Evolutionary conservation across 176 grass and related monocot species (phyloP).

Genomic region (Phoenix roebelenii): DNA sequence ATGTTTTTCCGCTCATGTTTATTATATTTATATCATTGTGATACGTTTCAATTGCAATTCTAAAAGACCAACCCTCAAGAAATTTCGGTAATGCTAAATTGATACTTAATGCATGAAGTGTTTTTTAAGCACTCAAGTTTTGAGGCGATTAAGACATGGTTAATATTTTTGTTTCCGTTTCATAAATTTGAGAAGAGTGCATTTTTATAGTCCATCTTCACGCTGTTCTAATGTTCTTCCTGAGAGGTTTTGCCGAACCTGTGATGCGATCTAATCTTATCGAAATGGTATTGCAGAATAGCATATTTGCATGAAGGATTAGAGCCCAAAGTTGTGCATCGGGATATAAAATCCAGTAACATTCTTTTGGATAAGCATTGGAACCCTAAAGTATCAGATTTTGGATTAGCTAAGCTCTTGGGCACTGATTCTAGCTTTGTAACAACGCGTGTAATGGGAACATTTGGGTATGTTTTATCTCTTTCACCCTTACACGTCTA

Average conservation of each 20-base stretch:
- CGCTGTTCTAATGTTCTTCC: no score
- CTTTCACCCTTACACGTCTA: background rate
- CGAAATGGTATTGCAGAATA: conserved; percentile 35
- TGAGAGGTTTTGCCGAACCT: no score
- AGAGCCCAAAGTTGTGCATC: conserved; percentile 94
- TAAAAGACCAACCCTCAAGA: background rate
- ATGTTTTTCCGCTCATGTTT: no score
- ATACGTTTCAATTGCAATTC: background rate
- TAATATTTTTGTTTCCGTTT: no score
- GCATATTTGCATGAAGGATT: conserved; percentile 95
- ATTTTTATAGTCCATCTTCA: no score
- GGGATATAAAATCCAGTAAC: conserved; percentile 98
- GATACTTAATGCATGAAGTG: no score
- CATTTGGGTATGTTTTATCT: conserved; percentile 55
- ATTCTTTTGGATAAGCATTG: conserved; percentile 91
- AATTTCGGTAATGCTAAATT: no score
- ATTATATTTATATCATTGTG: no score
- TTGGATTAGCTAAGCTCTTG: conserved; percentile 93
- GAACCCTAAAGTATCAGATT: conserved; percentile 95
- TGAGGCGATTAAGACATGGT: no score
- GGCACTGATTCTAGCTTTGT: conserved; percentile 87
- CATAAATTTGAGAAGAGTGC: no score
- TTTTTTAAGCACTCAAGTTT: no score
- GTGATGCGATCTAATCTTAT: no score
- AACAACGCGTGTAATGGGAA: conserved; percentile 93